Evolutionary conservation across 192 early-diverging fungal genomes (phyloP), one percentile per base, ranked within the genome.

Genomic region (Ambispora gerdemannii): DNA sequence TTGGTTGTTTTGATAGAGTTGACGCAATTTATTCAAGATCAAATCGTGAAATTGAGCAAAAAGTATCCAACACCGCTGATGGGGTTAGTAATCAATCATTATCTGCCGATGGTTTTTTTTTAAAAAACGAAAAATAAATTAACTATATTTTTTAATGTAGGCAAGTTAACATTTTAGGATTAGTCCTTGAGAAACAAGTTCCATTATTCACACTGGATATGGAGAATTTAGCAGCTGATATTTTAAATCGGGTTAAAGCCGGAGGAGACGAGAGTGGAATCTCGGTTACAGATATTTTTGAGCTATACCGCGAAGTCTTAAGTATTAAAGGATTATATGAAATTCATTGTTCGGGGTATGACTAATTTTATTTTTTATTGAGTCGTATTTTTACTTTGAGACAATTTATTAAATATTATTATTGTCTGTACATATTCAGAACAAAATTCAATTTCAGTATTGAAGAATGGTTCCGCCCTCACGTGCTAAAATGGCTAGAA

Each of bases 401-500:
- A 33, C 24, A 22, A 49, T 49, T 28, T 56, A 24, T 58, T 25
- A 19, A 49, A n/a, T 50, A 30, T 13, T 58, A 3, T 63, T 49
- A 25, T 47, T 56, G 43, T 60, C 0, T 30, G 20, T 70, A 1
- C 3, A 25, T 13, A 4, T 24, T 31, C 63, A 76, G 77, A n/a
- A 71, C 73, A 25, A 73, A 49, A 30, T 78, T 74, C 34, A 70
- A 83, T 33, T 88, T 91, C 67, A 87, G 91, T 56, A 83, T 91
- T 53, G 89, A 91, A 56, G 77, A 71, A 1, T 90, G 85, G 84
- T 94, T 94, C 68, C 71, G 76, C 22, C 83, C 85, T 2, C 87
- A 88, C 68, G 87, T 94, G n/a, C 74, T 78, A 11, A 76, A 83
- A 50, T 93, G 88, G 83, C 68, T 94, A 49, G 72, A 81, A 15